Percentiles rank a stretch among this genome's conserved stretches.
phyloP scores from a whole-genome alignment of 805 yeast species.

The Hanseniaspora vineae region DNA sequence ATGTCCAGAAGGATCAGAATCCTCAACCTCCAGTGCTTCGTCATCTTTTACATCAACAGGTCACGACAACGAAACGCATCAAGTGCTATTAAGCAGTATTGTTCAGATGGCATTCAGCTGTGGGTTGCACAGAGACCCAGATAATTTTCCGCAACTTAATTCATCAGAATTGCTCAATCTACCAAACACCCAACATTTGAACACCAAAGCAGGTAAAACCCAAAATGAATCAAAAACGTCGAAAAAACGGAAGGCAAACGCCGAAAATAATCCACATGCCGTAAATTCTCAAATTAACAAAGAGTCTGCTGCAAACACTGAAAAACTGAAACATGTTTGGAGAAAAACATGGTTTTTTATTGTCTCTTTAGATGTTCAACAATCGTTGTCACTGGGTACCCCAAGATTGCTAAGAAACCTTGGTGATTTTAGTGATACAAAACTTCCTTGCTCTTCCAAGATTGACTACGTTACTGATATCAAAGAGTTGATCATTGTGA shows the following conservation, averaged over 20 bases:
- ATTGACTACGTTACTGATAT: constrained; percentile 26
- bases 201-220: not conserved
- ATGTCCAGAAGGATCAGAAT: constrained; percentile 39
- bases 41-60: constrained; percentile 9
- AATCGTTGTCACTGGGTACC: constrained; percentile 29
- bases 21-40: not conserved
- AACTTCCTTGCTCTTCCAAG: constrained; percentile 28
- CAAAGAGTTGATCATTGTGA: constrained; percentile 35
- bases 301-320: constrained; percentile 20
- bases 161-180: constrained; percentile 7
- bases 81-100: constrained; percentile 40
- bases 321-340: constrained; percentile 34
- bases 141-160: constrained; percentile 32
- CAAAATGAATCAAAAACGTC: constrained; percentile 1
- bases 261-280: constrained; percentile 1
- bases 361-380: constrained; percentile 29
- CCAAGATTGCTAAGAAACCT: constrained; percentile 27
- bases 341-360: constrained; percentile 47
- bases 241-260: constrained; percentile 3
- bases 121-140: constrained; percentile 61
- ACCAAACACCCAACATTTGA: constrained; percentile 4
- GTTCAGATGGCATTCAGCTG: constrained; percentile 55
- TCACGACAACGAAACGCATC: constrained; percentile 45
- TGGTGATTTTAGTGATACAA: constrained; percentile 30
- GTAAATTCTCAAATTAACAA: constrained; percentile 9